Base-by-base conservation (phyloP, 345 rosid species). In the Lepidium didymum region DNA sequence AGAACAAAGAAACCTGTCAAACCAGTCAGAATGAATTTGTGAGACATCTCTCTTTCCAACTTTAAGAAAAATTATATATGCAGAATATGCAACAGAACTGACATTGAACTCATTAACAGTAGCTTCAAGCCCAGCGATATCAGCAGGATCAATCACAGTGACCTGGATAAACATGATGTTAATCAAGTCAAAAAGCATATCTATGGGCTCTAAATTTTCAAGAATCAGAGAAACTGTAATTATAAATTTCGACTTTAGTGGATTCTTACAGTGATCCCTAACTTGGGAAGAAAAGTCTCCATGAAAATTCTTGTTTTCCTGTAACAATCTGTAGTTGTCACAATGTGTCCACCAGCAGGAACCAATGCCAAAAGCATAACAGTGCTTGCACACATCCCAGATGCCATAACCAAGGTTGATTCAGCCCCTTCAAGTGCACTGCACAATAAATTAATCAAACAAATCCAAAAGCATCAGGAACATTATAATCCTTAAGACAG, bases 401-500 rank as follows among this genome's bases (percentile, higher is more conserved):
- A 94, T 13, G 99, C 96, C 93, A 91, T 62, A 69, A 94, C 80
- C 82, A 94, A 69, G 10, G 99, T 94, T 18, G 99, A 89, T 76
- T 91, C 97, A 43, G 97, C 91, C 52, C 97, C 96, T 74, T 94
- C 99, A 61, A 94, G 96, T 10, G 93, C 96, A 85, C 99, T 94
- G 46, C 42, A 72, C 45, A 62, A 66, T 29, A 61, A 14, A 44
- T 16, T 55, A 19, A 62, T 38, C 67, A 73, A 64, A 46, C 35
- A 12, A 27, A 41, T 49, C n/a, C 18, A 27, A 62, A 70, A 63
- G 8, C 13, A 66, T 56, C 7, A 44, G 68, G 1, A 47, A 36
- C 35, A 75, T 2, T 36, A 31, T 18, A 40, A 31, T 15, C 15
- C 19, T 43, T 14, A 62, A 15, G 25, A 55, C 35, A 57, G 62